phyloP scores from a whole-genome alignment of 2,329 filamentous ascomycete genomes.

The Didymella lethalis region DNA sequence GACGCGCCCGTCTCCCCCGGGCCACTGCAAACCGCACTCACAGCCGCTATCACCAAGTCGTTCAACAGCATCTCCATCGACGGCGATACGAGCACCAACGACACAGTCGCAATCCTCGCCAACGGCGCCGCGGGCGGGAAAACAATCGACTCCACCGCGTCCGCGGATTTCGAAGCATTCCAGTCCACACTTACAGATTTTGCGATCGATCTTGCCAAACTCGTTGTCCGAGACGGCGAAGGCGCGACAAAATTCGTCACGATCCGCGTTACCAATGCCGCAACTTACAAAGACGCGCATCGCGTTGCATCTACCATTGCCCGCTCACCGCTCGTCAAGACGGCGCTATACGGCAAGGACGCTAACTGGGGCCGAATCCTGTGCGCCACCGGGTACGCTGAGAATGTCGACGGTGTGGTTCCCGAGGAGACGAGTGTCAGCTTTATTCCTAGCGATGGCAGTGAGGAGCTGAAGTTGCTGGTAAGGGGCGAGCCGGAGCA shows the following conservation, averaged over 20 bases:
- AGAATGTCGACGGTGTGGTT: slow-evolving; percentile 69
- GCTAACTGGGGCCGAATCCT: slow-evolving; percentile 98
- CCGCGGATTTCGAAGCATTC: slow-evolving; percentile 75
- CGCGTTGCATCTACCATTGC: slow-evolving; percentile 88
- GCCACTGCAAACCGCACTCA: slow-evolving; percentile 74
- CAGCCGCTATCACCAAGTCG: slow-evolving; percentile 77
- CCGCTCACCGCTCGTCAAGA: slow-evolving; percentile 92
- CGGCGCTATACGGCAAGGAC: slow-evolving; percentile 93
- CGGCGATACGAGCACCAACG: slow-evolving; percentile 96
- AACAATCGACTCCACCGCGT: slow-evolving; percentile 62
- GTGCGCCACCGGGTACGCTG: slow-evolving; percentile 87
- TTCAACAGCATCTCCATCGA: slow-evolving; percentile 99
- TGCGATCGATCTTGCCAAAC: slow-evolving; percentile 83
- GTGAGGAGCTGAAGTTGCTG: slow-evolving; percentile 75
- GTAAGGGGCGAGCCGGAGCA: slow-evolving; percentile 81
- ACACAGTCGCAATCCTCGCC: slow-evolving; percentile 92
- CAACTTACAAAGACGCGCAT: slow-evolving; percentile 73
- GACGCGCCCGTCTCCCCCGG: slow-evolving; percentile 79
- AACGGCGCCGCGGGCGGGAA: slow-evolving; percentile 88
- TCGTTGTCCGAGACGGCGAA: slow-evolving; percentile 94
- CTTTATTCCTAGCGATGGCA: slow-evolving; percentile 80
- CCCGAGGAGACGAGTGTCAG: slow-evolving; percentile 78
- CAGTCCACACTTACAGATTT: slow-evolving; percentile 76
- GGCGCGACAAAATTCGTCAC: slow-evolving; percentile 98
- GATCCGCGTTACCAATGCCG: slow-evolving; percentile 79